phyloP scores from a whole-genome alignment of 1,139 yeast genomes.

The Arxiozyma slooffiae region DNA sequence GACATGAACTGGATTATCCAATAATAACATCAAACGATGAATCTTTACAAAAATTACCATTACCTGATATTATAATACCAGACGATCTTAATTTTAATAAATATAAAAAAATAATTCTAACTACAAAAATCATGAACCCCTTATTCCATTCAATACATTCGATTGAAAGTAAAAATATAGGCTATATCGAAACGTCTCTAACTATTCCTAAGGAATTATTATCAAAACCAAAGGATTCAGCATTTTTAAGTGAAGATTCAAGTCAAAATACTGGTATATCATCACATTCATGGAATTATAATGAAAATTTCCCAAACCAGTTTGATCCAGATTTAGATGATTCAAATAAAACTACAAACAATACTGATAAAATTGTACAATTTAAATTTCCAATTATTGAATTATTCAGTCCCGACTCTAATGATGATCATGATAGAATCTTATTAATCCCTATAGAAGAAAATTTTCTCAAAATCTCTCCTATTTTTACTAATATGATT shows the following conservation, averaged over 20 bases:
- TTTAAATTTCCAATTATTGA: constrained; percentile 18
- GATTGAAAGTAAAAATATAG: constrained; percentile 8
- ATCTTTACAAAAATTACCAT: constrained; percentile 18
- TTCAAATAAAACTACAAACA: not conserved
- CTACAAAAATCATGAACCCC: constrained; percentile 23
- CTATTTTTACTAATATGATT: constrained; percentile 19
- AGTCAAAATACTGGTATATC: not conserved
- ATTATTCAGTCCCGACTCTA: constrained; percentile 10
- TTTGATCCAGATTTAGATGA: constrained; percentile 13
- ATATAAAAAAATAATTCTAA: constrained; percentile 15
- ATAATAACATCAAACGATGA: constrained; percentile 16
- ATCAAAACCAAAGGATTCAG: not conserved
- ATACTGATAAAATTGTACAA: constrained; percentile 4
- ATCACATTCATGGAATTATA: constrained; percentile 20
- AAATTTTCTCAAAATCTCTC: constrained; percentile 23
- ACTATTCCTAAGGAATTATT: not conserved
- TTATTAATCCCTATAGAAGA: constrained; percentile 21
- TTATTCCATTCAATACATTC: constrained; percentile 17
- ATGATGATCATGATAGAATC: not conserved
- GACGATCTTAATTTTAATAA: constrained; percentile 7
- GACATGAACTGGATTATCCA: constrained; percentile 27
- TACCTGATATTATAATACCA: constrained; percentile 20
- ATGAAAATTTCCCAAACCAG: constrained; percentile 25
- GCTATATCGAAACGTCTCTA: constrained; percentile 11
- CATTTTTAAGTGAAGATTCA: not conserved